phyloP scores from a whole-genome alignment of 352 stramenopile genomes.

The Pythium scleroteichum region DNA sequence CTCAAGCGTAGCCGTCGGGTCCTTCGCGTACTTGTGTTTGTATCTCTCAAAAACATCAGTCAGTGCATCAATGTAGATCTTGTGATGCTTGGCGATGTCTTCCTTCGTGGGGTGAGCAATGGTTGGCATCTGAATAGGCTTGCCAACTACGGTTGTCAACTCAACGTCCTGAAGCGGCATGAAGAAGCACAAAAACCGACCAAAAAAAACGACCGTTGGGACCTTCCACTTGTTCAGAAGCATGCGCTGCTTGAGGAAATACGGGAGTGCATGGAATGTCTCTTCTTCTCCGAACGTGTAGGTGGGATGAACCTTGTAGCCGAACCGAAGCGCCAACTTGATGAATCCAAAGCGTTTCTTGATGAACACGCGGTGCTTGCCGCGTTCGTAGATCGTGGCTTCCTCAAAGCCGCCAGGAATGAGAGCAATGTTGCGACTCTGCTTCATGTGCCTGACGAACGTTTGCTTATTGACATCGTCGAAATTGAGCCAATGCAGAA shows the following conservation, averaged over 20 bases:
- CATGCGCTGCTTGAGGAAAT: constrained; percentile 72
- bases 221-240: constrained; percentile 84
- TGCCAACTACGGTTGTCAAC: constrained; percentile 89
- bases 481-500: constrained; percentile 74
- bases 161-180: constrained; percentile 77
- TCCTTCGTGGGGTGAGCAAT: constrained; percentile 86
- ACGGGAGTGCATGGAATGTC: constrained; percentile 87
- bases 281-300: constrained; percentile 94
- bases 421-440: constrained; percentile 69
- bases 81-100: constrained; percentile 89
- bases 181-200: constrained; percentile 71
- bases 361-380: constrained; percentile 89
- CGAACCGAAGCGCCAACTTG: constrained; percentile 90
- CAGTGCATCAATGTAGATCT: constrained; percentile 83
- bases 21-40: constrained; percentile 74
- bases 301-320: constrained; percentile 86
- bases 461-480: constrained; percentile 46
- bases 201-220: constrained; percentile 80
- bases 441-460: constrained; percentile 55
- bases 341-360: constrained; percentile 93
- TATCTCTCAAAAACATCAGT: constrained; percentile 87
- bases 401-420: constrained; percentile 94
- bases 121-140: constrained; percentile 81
- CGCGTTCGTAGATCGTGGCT: constrained; percentile 83
- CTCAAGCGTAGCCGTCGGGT: constrained; percentile 57